Evolutionary conservation across 345 rosid genomes (phyloP).

Genomic region (Ceriops decandra): DNA sequence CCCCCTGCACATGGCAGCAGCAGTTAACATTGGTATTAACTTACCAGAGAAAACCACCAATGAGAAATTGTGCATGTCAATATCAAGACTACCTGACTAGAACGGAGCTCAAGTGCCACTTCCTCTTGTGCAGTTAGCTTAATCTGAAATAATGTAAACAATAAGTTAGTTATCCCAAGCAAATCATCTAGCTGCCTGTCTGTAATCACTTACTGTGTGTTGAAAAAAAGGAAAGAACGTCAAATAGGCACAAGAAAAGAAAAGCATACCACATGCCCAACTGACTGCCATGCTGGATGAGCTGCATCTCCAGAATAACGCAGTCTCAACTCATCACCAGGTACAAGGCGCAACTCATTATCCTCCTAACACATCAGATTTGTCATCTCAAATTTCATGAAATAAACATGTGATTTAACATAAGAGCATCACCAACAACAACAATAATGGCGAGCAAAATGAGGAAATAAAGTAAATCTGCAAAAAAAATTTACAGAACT

Average conservation of each 20-base stretch:
- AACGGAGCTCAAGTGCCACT: slow-evolving; percentile 99
- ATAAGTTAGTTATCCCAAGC: not conserved
- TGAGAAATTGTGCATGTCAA: slow-evolving; percentile 5
- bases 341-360: slow-evolving; percentile 93
- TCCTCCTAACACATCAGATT: slow-evolving; percentile 65
- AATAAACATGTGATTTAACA: not conserved
- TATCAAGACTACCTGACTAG: slow-evolving; percentile 68
- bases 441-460: not conserved
- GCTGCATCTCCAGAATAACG: slow-evolving; percentile 97
- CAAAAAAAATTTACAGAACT: not conserved
- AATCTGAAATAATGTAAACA: slow-evolving; percentile 46
- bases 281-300: slow-evolving; percentile 99
- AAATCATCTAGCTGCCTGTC: not conserved
- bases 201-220: not conserved
- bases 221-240: not conserved
- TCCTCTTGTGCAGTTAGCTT: slow-evolving; percentile 98
- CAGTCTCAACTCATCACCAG: slow-evolving; percentile 93
- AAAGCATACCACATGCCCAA: slow-evolving; percentile 91
- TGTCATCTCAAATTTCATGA: slow-evolving; percentile 17
- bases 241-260: not conserved
- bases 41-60: slow-evolving; percentile 8
- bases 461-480: not conserved
- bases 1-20: slow-evolving; percentile 57
- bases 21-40: not conserved
- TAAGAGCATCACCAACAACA: not conserved